Evolutionary conservation across 768 basidiomycete species (phyloP).

Genomic region (Tylopilus sp.): DNA sequence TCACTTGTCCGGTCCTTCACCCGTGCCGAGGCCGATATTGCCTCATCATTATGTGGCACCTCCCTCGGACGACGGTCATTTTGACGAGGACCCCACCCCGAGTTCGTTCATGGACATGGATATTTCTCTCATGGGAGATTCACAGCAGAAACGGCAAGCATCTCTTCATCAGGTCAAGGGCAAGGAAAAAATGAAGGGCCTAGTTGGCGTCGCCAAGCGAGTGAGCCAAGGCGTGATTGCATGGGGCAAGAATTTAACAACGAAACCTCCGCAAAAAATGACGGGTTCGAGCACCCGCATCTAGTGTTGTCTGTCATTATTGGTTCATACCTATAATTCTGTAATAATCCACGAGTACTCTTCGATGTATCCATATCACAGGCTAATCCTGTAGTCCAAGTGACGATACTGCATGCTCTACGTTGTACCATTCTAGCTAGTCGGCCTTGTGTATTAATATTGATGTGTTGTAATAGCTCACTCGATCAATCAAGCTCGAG

Average conservation of each 20-base stretch:
- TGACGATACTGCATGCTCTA: slow-evolving; percentile 6
- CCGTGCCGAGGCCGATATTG: slow-evolving; percentile 1
- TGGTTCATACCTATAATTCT: slow-evolving; percentile 8
- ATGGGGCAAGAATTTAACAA: slow-evolving; percentile 29
- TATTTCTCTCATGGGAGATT: slow-evolving; percentile 10
- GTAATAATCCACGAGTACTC: neutral
- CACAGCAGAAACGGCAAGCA: slow-evolving; percentile 6
- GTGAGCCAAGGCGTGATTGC: slow-evolving; percentile 27
- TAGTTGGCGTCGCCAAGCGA: slow-evolving; percentile 22
- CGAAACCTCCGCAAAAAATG: slow-evolving; percentile 4
- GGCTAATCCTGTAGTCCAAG: slow-evolving; percentile 9
- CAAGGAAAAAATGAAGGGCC: slow-evolving; percentile 18
- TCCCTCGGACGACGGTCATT: neutral
- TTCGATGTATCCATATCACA: slow-evolving; percentile 25
- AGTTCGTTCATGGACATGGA: slow-evolving; percentile 36
- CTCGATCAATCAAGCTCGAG: neutral
- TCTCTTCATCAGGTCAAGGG: slow-evolving; percentile 12
- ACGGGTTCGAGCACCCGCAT: neutral
- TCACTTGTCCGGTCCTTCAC: slow-evolving; percentile 9
- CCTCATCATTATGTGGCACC: neutral
- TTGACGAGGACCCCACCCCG: slow-evolving; percentile 5
- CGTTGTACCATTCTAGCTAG: slow-evolving; percentile 3
- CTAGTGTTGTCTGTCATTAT: slow-evolving; percentile 12
- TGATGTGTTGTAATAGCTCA: slow-evolving; percentile 7
- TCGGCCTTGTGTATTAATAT: slow-evolving; percentile 12